A percentile compares a stretch with the other conserved stretches of the same genome.
phyloP scores from a whole-genome alignment of 768 basidiomycete genomes.

The Auriscalpium orientale region DNA sequence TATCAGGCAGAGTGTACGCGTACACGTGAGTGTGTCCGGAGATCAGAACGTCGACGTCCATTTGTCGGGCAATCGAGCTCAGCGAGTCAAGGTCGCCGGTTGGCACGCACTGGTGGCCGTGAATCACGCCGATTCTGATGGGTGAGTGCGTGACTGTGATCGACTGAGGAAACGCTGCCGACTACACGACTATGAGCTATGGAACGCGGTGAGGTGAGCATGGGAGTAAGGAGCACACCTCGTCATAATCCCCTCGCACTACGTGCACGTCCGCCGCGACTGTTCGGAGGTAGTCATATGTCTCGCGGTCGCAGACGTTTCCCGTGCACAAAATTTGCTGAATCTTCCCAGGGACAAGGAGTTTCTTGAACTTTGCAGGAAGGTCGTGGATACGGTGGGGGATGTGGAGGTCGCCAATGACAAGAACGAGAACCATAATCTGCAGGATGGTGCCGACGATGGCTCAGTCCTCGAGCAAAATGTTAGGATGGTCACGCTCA shows the following conservation, averaged over 20 bases:
- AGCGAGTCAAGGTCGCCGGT: constrained; percentile 90
- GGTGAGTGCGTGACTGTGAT: constrained; percentile 75
- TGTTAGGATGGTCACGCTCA: neutral
- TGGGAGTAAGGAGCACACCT: constrained; percentile 41
- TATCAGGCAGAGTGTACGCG: constrained; percentile 21
- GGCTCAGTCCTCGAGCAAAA: neutral
- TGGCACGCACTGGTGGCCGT: constrained; percentile 91
- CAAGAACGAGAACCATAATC: constrained; percentile 85
- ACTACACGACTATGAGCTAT: constrained; percentile 27
- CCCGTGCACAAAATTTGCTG: constrained; percentile 97
- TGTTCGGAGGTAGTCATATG: constrained; percentile 90
- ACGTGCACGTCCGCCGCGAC: constrained; percentile 91
- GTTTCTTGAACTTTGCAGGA: constrained; percentile 94
- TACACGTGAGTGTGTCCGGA: constrained; percentile 94
- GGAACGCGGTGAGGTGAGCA: neutral
- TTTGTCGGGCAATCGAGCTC: constrained; percentile 80
- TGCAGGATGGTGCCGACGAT: neutral
- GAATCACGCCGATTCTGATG: constrained; percentile 86
- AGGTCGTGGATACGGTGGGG: constrained; percentile 87
- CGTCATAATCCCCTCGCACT: constrained; percentile 93
- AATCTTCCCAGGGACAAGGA: constrained; percentile 85
- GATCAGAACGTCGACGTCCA: constrained; percentile 95
- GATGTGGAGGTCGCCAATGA: constrained; percentile 96
- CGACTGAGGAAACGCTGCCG: constrained; percentile 69
- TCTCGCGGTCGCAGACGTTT: constrained; percentile 95